Conservation (phyloP, 495 filamentous ascomycete species). For the Neurospora tetraspora region DNA sequence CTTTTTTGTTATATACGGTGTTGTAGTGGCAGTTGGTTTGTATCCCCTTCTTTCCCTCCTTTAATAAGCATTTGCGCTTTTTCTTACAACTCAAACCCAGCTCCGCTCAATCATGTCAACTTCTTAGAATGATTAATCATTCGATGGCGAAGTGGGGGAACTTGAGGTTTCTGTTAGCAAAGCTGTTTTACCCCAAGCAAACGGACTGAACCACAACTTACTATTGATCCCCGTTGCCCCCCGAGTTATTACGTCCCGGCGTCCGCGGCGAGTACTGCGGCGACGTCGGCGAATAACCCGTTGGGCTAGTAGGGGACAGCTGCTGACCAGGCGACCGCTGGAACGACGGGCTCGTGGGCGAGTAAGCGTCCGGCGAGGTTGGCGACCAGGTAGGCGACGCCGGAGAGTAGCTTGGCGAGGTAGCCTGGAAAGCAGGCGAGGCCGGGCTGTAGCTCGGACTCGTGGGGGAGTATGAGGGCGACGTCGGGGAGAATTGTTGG, state of each 20-base stretch:
- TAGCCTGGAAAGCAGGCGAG: conserved; percentile 52
- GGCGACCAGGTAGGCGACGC: conserved; percentile 63
- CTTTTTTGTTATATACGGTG: not conserved
- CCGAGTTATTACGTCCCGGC: conserved; percentile 24
- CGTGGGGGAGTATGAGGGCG: conserved; percentile 58
- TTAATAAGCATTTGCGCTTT: not conserved
- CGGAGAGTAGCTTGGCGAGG: conserved; percentile 58
- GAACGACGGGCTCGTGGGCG: conserved; percentile 66
- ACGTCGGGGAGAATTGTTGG: conserved; percentile 47
- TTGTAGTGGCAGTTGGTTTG: not conserved
- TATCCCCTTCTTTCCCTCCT: not conserved
- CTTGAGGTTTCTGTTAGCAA: conserved; percentile 1
- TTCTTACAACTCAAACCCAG: not conserved
- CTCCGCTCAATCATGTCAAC: not conserved
- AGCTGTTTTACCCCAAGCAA: not conserved
- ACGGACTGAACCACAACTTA: conserved; percentile 11
- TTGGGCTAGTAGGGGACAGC: conserved; percentile 42
- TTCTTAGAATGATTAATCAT: conserved; percentile 13
- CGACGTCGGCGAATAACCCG: conserved; percentile 40
- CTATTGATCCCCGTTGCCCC: conserved; percentile 25
- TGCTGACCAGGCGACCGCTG: conserved; percentile 46
- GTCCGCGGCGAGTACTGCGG: conserved; percentile 36
- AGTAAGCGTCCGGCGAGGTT: conserved; percentile 61
- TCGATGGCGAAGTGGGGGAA: conserved; percentile 26
- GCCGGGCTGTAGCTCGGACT: conserved; percentile 52